Conservation (phyloP, 805 yeast species). For the Candida loeiensis region DNA sequence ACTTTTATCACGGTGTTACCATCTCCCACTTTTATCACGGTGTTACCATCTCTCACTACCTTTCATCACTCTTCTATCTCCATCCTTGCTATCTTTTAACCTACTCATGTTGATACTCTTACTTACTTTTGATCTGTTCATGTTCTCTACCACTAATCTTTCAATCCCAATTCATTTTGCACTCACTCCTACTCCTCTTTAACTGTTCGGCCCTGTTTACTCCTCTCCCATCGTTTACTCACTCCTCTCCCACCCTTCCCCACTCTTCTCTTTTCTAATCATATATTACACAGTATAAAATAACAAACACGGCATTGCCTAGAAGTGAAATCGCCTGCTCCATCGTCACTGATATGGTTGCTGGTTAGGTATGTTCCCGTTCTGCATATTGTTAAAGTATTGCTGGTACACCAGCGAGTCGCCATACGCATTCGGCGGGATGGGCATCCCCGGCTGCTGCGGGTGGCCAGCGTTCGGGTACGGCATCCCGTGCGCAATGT, state of each 20-base stretch:
- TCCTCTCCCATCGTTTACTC: neutral
- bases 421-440: constrained; percentile 46
- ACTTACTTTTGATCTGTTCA: too few species aligned
- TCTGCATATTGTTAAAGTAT: constrained; percentile 55
- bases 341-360: constrained; percentile 61
- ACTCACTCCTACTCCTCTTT: too few species aligned
- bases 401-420: constrained; percentile 62
- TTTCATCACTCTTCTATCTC: too few species aligned
- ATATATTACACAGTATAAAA: constrained; percentile 10
- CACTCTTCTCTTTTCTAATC: constrained; percentile 1
- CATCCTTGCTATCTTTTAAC: too few species aligned
- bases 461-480: constrained; percentile 43
- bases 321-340: constrained; percentile 8
- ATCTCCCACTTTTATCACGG: too few species aligned
- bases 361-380: constrained; percentile 44
- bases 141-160: too few species aligned
- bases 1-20: too few species aligned
- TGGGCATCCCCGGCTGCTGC: constrained; percentile 32
- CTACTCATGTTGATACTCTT: too few species aligned
- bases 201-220: too few species aligned
- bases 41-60: too few species aligned
- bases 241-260: neutral
- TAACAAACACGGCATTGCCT: constrained; percentile 4
- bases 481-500: constrained; percentile 44
- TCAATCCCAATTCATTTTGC: too few species aligned